These are phyloP conservation scores for Chlamydomonas sphaeroides DNA, from an alignment of 139 green algal species.

Conservation along the genomic window DNA sequence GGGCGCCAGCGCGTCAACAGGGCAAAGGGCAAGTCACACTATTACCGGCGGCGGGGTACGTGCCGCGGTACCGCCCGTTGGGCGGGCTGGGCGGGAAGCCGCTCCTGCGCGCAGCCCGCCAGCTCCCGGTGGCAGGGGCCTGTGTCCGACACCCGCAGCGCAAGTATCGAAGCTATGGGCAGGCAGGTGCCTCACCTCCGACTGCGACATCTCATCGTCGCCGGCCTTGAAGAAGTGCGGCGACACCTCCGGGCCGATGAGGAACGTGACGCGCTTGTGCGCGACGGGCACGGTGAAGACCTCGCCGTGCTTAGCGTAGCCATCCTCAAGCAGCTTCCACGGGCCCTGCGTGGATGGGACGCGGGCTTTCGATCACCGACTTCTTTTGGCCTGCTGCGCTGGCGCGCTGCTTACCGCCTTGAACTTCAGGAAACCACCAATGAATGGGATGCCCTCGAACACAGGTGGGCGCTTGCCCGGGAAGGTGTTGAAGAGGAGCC, in stretches of 20 bases:
- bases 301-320: conserved; percentile 87
- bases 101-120: too few species aligned
- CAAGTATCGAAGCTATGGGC: too few species aligned
- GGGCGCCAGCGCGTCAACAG: too few species aligned
- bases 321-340: conserved; percentile 86
- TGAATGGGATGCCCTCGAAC: conserved; percentile 87
- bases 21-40: too few species aligned
- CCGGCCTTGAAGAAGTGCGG: conserved; percentile 97
- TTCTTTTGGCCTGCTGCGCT: too few species aligned
- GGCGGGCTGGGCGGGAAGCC: too few species aligned
- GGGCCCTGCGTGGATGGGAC: conserved; percentile 71
- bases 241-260: conserved; percentile 90
- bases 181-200: conserved; percentile 81
- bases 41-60: too few species aligned
- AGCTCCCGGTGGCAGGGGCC: too few species aligned
- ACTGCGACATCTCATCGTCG: conserved; percentile 93
- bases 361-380: background rate
- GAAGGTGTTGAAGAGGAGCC: conserved; percentile 47
- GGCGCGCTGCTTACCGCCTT: conserved; percentile 50
- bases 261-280: conserved; percentile 96
- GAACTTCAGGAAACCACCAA: conserved; percentile 97
- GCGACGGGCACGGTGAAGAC: conserved; percentile 97
- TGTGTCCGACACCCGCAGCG: too few species aligned
- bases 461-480: conserved; percentile 77
- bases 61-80: too few species aligned